These are phyloP conservation scores for Mimosa pudica DNA, from an alignment of 306 rosid genomes.

Conservation along the genomic window DNA sequence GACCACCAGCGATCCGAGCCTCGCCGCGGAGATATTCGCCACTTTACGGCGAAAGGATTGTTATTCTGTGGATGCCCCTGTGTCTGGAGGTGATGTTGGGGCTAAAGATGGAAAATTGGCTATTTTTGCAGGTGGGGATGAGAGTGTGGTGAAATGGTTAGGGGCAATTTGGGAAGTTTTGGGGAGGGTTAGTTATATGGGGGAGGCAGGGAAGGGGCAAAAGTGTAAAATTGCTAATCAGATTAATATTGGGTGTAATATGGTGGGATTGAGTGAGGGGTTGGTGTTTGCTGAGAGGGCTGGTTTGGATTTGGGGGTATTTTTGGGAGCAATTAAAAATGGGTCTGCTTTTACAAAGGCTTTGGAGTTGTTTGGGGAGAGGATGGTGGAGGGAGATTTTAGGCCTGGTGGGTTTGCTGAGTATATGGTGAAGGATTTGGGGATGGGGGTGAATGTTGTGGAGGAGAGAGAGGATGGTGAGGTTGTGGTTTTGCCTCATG, in stretches of 20 bases:
- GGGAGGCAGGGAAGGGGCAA: constrained; percentile 72
- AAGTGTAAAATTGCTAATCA: constrained; percentile 85
- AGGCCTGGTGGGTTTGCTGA: constrained; percentile 70
- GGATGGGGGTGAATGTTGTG: constrained; percentile 72
- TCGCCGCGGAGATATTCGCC: constrained; percentile 55
- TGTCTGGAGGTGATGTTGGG: constrained; percentile 84
- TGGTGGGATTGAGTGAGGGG: constrained; percentile 78
- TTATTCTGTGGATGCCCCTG: constrained; percentile 83
- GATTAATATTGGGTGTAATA: constrained; percentile 55
- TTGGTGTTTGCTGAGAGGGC: constrained; percentile 71
- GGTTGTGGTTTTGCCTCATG: constrained; percentile 73
- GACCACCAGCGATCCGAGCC: constrained; percentile 80
- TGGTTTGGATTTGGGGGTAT: constrained; percentile 58
- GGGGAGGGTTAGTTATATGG: constrained; percentile 64
- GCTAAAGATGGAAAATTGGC: constrained; percentile 82
- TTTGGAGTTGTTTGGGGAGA: constrained; percentile 71
- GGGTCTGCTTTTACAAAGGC: constrained; percentile 72
- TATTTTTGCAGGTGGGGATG: constrained; percentile 69
- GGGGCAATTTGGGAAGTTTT: constrained; percentile 49
- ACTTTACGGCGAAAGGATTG: constrained; percentile 47
- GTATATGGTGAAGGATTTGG: constrained; percentile 87
- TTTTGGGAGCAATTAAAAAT: constrained; percentile 54
- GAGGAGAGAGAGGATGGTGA: constrained; percentile 50
- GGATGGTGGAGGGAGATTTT: constrained; percentile 65
- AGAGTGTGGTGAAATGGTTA: constrained; percentile 60